A percentile compares a stretch with the other conserved stretches of the same genome.
Conservation (phyloP, 129 eudicot genomes). For the Sambucus nigra region DNA sequence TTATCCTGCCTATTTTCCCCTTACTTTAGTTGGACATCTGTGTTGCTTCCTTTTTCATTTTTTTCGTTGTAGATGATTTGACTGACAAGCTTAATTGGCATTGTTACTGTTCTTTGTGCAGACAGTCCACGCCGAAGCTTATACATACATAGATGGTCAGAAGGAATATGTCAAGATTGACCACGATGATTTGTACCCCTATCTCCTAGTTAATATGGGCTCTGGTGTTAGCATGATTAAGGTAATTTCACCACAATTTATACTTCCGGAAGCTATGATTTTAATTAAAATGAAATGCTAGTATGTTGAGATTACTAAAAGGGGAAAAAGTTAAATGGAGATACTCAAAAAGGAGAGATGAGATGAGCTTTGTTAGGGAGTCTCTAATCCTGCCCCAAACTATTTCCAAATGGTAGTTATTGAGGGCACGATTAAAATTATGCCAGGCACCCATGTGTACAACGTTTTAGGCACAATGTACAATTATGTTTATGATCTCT, state of each 20-base stretch:
- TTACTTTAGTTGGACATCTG: not conserved
- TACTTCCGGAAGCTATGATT: not conserved
- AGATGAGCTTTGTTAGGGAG: no score
- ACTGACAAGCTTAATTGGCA: not conserved
- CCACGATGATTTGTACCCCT: constrained; percentile 78
- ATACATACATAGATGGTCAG: constrained; percentile 58
- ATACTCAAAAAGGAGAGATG: no score
- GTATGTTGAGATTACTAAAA: not conserved
- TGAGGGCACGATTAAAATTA: no score
- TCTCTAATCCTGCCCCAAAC: no score
- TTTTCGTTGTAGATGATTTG: not conserved
- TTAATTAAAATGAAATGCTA: not conserved
- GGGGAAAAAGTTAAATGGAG: no score
- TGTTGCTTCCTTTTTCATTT: not conserved
- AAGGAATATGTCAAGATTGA: constrained; percentile 73
- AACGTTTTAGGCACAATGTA: no score
- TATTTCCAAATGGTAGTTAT: no score
- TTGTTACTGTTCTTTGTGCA: constrained; percentile 23
- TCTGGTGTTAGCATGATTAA: constrained; percentile 99
- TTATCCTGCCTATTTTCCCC: not conserved
- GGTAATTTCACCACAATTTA: constrained; percentile 27
- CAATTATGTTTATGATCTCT: no score
- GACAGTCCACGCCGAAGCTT: constrained; percentile 87
- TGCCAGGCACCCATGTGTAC: no score
- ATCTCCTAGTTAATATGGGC: constrained; percentile 88